Conservation (phyloP, 352 stramenopile species). For the Globisporangium uncinulatum region DNA sequence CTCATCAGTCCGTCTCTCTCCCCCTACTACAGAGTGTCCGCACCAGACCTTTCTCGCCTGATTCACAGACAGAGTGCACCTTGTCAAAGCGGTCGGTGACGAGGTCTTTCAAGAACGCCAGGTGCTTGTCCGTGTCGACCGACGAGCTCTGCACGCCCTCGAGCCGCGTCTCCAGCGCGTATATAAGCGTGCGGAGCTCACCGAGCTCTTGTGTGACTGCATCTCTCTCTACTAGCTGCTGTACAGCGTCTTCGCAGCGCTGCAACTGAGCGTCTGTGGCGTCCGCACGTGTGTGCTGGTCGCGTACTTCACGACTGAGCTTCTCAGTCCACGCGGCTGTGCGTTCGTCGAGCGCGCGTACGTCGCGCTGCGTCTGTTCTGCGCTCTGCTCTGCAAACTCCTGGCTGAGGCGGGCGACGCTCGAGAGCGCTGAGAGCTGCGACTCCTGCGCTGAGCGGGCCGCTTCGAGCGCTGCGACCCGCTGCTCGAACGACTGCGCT, state of each 20-base stretch:
- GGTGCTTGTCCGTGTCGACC: slow-evolving; percentile 26
- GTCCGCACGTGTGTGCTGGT: slow-evolving; percentile 27
- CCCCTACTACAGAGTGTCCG: too few relatives aligned
- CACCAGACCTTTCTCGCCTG: too few relatives aligned
- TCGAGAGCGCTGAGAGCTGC: slow-evolving; percentile 61
- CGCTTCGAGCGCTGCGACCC: slow-evolving; percentile 46
- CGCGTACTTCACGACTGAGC: slow-evolving; percentile 34
- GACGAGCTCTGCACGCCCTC: slow-evolving; percentile 32
- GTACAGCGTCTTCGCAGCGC: slow-evolving; percentile 35
- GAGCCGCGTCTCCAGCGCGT: slow-evolving; percentile 32
- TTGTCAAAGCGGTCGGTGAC: slow-evolving; percentile 40
- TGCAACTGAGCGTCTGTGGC: slow-evolving; percentile 36
- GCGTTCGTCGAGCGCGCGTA: slow-evolving; percentile 29
- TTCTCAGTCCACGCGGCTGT: slow-evolving; percentile 68
- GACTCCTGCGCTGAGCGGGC: slow-evolving; percentile 36
- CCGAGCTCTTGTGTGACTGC: slow-evolving; percentile 31
- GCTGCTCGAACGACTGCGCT: slow-evolving; percentile 62
- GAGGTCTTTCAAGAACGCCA: slow-evolving; percentile 35
- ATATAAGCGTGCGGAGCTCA: slow-evolving; percentile 47
- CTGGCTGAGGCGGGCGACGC: slow-evolving; percentile 64
- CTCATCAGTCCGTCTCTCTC: too few relatives aligned
- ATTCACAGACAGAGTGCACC: slow-evolving; percentile 13
- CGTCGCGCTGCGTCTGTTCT: slow-evolving; percentile 30
- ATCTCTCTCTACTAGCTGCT: slow-evolving; percentile 23
- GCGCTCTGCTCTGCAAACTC: slow-evolving; percentile 59